Conservation (phyloP, 441 rosid species). For the Gossypium lobatum region DNA sequence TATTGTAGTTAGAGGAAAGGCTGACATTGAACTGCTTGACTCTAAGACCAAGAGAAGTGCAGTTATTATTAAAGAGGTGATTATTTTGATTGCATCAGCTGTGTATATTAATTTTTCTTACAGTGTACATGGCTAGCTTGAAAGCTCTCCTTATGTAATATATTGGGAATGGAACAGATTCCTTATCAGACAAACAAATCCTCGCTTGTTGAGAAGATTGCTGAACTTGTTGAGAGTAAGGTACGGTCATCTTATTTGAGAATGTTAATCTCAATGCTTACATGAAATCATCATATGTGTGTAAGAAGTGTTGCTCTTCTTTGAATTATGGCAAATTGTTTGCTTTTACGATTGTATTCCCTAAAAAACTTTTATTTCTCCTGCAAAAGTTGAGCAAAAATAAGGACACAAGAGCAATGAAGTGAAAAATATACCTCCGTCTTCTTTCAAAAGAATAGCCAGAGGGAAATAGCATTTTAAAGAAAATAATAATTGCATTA, state of each 20-base stretch:
- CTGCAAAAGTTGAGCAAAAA: background rate
- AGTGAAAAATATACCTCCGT: background rate
- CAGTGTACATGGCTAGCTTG: conserved; percentile 7
- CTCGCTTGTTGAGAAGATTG: conserved; percentile 89
- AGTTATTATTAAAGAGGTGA: conserved; percentile 85
- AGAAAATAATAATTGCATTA: background rate
- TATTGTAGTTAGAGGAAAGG: conserved; percentile 75
- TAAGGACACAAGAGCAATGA: background rate
- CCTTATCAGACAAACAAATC: conserved; percentile 95
- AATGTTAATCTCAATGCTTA: background rate
- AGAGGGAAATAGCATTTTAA: background rate
- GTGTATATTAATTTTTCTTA: conserved; percentile 16
- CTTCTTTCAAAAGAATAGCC: background rate
- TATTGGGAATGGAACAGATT: conserved; percentile 47
- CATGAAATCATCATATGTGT: background rate
- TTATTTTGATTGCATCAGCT: conserved; percentile 11
- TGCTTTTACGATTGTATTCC: background rate
- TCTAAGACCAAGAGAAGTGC: conserved; percentile 77
- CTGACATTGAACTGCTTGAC: conserved; percentile 75
- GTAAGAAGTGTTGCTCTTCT: background rate
- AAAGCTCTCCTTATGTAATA: conserved; percentile 8
- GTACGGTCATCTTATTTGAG: conserved; percentile 30
- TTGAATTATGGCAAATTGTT: conserved; percentile 2
- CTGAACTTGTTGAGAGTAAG: conserved; percentile 93
- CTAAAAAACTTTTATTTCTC: background rate